Percentiles rank a stretch among this genome's conserved stretches.
Evolutionary conservation across 805 yeast species (phyloP).

Genomic region (Ogataea populi-albae): DNA sequence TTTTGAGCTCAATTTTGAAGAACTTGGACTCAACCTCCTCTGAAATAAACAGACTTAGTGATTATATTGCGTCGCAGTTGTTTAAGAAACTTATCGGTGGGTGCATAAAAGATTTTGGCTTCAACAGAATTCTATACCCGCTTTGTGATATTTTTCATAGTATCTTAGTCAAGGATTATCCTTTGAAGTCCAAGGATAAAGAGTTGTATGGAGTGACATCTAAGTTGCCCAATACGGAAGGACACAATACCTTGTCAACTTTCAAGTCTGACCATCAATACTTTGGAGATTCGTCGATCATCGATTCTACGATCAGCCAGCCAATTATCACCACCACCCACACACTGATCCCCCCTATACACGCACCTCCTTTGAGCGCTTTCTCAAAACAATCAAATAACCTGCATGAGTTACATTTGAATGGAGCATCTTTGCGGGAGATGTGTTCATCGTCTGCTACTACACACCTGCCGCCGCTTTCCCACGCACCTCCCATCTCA

Average conservation of each 20-base stretch:
- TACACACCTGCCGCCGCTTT: background rate
- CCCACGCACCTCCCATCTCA: constrained; percentile 9
- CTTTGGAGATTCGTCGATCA: constrained; percentile 10
- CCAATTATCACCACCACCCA: constrained; percentile 12
- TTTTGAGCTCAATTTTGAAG: constrained; percentile 44
- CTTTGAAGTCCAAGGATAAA: constrained; percentile 46
- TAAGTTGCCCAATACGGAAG: constrained; percentile 5
- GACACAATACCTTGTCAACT: constrained; percentile 5
- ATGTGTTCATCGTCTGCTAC: background rate
- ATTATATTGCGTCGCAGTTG: constrained; percentile 52
- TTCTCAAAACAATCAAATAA: background rate
- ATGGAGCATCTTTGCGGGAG: background rate
- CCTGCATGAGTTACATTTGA: background rate
- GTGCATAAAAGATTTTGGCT: constrained; percentile 76
- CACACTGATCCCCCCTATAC: too few relatives aligned
- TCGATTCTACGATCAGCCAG: constrained; percentile 17
- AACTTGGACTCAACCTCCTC: constrained; percentile 41
- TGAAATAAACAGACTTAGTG: constrained; percentile 38
- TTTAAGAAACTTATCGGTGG: constrained; percentile 63
- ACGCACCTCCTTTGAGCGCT: background rate
- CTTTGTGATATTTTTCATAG: constrained; percentile 68
- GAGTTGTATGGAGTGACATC: constrained; percentile 5
- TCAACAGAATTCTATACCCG: constrained; percentile 62
- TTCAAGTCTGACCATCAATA: constrained; percentile 10
- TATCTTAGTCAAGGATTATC: constrained; percentile 59